Conservation (phyloP, 2,329 filamentous ascomycete species). For the Colletotrichum paranaense region DNA sequence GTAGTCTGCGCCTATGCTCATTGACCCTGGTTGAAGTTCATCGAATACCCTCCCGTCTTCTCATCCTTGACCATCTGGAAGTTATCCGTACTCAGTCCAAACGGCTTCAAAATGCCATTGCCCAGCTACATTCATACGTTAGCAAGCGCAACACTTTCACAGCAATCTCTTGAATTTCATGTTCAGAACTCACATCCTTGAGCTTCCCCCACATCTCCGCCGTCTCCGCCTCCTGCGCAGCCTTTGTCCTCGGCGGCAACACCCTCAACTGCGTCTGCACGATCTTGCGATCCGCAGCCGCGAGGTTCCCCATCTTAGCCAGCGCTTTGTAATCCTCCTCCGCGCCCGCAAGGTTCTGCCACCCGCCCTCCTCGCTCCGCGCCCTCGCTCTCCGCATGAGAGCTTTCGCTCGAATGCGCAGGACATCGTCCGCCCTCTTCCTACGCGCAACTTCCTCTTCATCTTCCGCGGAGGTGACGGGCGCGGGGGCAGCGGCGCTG, state of each 20-base stretch:
- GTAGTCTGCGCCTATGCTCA: neutral
- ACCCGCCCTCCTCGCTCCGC: slow-evolving; percentile 76
- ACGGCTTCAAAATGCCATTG: slow-evolving; percentile 91
- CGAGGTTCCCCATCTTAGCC: slow-evolving; percentile 68
- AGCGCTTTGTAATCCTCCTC: slow-evolving; percentile 83
- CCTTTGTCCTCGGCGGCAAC: slow-evolving; percentile 77
- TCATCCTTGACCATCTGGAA: slow-evolving; percentile 96
- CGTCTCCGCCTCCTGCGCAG: slow-evolving; percentile 88
- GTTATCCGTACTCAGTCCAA: slow-evolving; percentile 92
- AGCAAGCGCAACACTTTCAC: slow-evolving; percentile 5
- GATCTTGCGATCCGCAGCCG: slow-evolving; percentile 72
- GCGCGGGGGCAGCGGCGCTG: slow-evolving; percentile 56
- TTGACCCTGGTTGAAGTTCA: slow-evolving; percentile 77
- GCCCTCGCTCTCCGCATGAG: slow-evolving; percentile 83
- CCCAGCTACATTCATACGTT: slow-evolving; percentile 67
- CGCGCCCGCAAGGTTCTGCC: slow-evolving; percentile 83
- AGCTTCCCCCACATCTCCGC: slow-evolving; percentile 98
- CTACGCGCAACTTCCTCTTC: slow-evolving; percentile 42
- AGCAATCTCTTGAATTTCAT: no score
- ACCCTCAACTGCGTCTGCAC: slow-evolving; percentile 74
- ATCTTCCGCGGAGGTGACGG: slow-evolving; percentile 37
- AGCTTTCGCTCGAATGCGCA: slow-evolving; percentile 83
- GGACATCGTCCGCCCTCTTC: slow-evolving; percentile 70
- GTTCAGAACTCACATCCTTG: slow-evolving; percentile 72
- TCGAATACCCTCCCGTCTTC: slow-evolving; percentile 89